These are phyloP conservation scores for Chrysoporthe deuterocubensis DNA, from an alignment of 2,329 filamentous ascomycete genomes.

Conservation along the genomic window DNA sequence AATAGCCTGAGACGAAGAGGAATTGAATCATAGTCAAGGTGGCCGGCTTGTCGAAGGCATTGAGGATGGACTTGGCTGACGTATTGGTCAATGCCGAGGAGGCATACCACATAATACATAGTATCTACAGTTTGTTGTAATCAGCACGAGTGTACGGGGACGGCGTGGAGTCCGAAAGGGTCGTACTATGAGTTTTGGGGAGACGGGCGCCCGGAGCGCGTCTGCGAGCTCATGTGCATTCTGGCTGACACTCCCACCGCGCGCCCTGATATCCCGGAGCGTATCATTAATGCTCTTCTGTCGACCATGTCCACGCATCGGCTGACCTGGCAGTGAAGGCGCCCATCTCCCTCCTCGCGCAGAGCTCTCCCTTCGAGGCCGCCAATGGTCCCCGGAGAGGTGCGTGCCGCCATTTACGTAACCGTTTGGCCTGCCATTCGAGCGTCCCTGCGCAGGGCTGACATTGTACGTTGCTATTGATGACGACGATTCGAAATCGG, in stretches of 20 bases:
- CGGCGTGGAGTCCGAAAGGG: constrained; percentile 5
- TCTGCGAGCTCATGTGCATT: constrained; percentile 94
- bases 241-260: constrained; percentile 85
- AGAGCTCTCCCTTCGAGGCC: constrained; percentile 58
- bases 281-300: constrained; percentile 91
- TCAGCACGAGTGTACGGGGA: constrained; percentile 34
- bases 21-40: constrained; percentile 95
- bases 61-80: constrained; percentile 95
- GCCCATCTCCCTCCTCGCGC: constrained; percentile 38
- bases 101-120: constrained; percentile 92
- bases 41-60: constrained; percentile 85
- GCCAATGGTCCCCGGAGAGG: constrained; percentile 60
- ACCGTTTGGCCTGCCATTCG: constrained; percentile 35
- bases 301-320: constrained; percentile 59
- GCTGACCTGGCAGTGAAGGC: constrained; percentile 21
- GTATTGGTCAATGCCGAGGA: constrained; percentile 97
- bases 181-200: constrained; percentile 82
- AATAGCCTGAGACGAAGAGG: constrained; percentile 87
- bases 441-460: constrained; percentile 5
- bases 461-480: constrained; percentile 6
- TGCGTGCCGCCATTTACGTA: constrained; percentile 34
- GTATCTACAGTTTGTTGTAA: constrained; percentile 56
- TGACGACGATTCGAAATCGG: constrained; percentile 52
- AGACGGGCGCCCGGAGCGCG: constrained; percentile 87
- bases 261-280: constrained; percentile 78